Evolutionary conservation across 148 eudicot genomes (phyloP).

Genomic region (Pharnaceum exiguum): DNA sequence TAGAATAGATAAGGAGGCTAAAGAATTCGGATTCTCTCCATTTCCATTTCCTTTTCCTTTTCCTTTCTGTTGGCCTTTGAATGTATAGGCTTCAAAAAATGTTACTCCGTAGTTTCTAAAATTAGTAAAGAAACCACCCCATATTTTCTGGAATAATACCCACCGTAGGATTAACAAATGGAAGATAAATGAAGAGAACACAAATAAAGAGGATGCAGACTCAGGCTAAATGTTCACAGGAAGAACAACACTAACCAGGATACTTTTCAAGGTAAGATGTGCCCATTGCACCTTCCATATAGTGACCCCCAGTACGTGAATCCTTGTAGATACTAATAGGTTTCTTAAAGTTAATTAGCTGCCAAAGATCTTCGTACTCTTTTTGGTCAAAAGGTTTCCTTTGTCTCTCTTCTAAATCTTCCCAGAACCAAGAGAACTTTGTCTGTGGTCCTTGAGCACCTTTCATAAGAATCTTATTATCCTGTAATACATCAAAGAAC

Average conservation of each 20-base stretch:
- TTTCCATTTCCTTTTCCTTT: no score
- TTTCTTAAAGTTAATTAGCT: constrained; percentile 5
- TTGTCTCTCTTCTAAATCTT: constrained; percentile 17
- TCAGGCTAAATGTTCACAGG: constrained; percentile 1
- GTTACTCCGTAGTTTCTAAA: no score
- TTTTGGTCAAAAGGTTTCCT: constrained; percentile 18
- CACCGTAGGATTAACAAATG: not conserved
- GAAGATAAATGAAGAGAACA: not conserved
- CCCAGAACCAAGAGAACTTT: not conserved
- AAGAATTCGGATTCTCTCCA: no score
- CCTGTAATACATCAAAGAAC: constrained; percentile 11
- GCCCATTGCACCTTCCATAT: constrained; percentile 6
- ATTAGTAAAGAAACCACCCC: no score
- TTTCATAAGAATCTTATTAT: no score
- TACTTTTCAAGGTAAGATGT: constrained; percentile 30
- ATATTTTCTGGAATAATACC: no score
- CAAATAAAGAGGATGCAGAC: no score
- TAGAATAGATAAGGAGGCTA: no score
- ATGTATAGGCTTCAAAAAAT: no score
- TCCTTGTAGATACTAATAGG: constrained; percentile 19
- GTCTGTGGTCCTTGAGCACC: not conserved
- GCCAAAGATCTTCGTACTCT: constrained; percentile 31
- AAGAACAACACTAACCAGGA: constrained; percentile 32
- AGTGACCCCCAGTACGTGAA: constrained; percentile 23
- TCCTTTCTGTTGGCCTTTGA: no score